Conservation (phyloP, 345 rosid species). For the Nasturtium officinale region DNA sequence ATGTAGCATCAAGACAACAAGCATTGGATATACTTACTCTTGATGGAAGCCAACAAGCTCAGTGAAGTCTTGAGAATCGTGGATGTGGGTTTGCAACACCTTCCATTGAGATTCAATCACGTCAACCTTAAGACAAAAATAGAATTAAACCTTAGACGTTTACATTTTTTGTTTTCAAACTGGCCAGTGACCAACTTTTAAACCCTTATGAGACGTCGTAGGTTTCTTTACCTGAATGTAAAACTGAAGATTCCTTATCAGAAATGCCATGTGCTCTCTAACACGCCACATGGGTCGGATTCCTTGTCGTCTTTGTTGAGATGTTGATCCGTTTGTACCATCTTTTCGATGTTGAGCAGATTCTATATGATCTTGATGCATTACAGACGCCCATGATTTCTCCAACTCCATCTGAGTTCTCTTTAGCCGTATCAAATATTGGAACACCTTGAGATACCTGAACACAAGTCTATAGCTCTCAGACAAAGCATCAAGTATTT, state of each 20-base stretch:
- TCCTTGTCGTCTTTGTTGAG: conserved; percentile 76
- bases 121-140: conserved; percentile 62
- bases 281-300: conserved; percentile 93
- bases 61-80: conserved; percentile 87
- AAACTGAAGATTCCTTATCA: conserved; percentile 94
- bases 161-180: background rate
- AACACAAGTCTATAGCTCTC: conserved; percentile 35
- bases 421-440: conserved; percentile 83
- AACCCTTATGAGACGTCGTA: conserved; percentile 1
- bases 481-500: conserved; percentile 13
- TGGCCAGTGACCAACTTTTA: conserved; percentile 21
- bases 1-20: conserved; percentile 4
- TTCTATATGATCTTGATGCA: conserved; percentile 93
- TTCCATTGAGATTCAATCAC: conserved; percentile 99
- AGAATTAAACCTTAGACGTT: conserved; percentile 15
- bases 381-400: conserved; percentile 97
- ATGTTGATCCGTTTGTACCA: conserved; percentile 50
- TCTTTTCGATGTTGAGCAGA: conserved; percentile 71
- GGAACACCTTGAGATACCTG: conserved; percentile 89
- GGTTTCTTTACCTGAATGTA: conserved; percentile 75
- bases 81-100: conserved; percentile 79
- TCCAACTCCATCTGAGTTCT: conserved; percentile 97
- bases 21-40: conserved; percentile 60
- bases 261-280: conserved; percentile 97
- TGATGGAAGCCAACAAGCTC: conserved; percentile 97